Conservation (phyloP, 1,284 basidiomycete genomes). For the Leccinum pachyderme region DNA sequence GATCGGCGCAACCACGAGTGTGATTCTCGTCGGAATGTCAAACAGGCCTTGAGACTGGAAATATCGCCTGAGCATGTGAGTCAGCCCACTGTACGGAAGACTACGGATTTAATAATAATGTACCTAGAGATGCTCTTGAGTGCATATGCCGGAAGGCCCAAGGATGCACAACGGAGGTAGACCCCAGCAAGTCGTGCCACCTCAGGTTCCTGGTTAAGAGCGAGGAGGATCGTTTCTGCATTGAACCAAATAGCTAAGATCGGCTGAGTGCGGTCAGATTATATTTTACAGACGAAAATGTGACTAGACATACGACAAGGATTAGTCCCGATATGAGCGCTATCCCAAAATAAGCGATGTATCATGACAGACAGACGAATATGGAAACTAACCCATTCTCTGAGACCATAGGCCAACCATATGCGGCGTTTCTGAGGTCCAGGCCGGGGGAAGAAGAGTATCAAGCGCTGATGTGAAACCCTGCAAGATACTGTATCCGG, state of each 20-base stretch:
- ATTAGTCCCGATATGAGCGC: constrained; percentile 64
- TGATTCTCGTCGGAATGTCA: constrained; percentile 82
- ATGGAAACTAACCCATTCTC: constrained; percentile 63
- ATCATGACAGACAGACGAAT: not conserved
- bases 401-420: constrained; percentile 93
- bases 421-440: constrained; percentile 81
- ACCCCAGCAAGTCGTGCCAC: constrained; percentile 78
- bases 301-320: constrained; percentile 49
- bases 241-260: constrained; percentile 76
- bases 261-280: constrained; percentile 45
- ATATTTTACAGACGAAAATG: not conserved
- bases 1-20: constrained; percentile 82
- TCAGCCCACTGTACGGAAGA: not conserved
- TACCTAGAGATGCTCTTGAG: constrained; percentile 73
- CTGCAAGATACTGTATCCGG: constrained; percentile 72
- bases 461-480: constrained; percentile 86
- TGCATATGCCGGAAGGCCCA: constrained; percentile 89
- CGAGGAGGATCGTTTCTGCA: constrained; percentile 77
- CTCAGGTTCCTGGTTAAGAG: constrained; percentile 83
- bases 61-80: constrained; percentile 57
- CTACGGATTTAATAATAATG: constrained; percentile 9
- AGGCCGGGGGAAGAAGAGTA: constrained; percentile 88
- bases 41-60: constrained; percentile 91
- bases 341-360: constrained; percentile 30
- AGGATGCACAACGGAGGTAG: constrained; percentile 76